Percentiles rank a stretch among this genome's conserved stretches.
Conservation (phyloP, 139 green algal genomes). For the Desmodesmus armatus region DNA sequence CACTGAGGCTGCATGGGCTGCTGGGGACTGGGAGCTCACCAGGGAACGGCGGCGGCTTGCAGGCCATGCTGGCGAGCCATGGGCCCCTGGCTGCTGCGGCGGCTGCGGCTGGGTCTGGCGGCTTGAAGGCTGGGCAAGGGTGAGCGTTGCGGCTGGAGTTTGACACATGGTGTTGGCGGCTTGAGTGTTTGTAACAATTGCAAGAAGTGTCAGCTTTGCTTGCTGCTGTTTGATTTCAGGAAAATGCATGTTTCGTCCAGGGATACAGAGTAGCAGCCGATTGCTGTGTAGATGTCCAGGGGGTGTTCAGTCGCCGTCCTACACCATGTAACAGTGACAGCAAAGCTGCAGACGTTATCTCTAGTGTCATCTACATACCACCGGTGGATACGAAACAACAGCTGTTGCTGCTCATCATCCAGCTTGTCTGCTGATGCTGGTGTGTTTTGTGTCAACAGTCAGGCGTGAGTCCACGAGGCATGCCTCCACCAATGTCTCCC, state of each 20-base stretch:
- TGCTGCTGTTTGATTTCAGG: too few species aligned
- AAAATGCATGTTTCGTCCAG: too few species aligned
- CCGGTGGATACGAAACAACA: too few species aligned
- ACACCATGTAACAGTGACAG: neutral
- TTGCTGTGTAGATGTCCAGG: neutral
- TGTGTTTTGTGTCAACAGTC: neutral
- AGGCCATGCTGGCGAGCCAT: too few species aligned
- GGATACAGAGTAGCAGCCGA: too few species aligned
- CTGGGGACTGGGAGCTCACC: too few species aligned
- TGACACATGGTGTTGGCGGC: too few species aligned
- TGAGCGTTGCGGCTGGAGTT: too few species aligned
- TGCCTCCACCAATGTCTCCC: slow-evolving; percentile 38
- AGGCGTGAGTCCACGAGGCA: slow-evolving; percentile 5
- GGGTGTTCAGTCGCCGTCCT: neutral
- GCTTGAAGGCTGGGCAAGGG: neutral
- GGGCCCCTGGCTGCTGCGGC: too few species aligned
- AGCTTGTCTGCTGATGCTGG: neutral
- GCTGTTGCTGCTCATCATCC: neutral
- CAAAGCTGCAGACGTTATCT: neutral
- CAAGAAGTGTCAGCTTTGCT: too few species aligned
- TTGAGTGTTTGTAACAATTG: neutral
- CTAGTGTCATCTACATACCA: neutral
- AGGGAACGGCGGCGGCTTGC: neutral
- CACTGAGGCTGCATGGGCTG: neutral
- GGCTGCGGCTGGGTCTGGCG: too few species aligned